These are phyloP conservation scores for Apiospora arundinis DNA, from an alignment of 2,329 filamentous ascomycete species.

Conservation along the genomic window DNA sequence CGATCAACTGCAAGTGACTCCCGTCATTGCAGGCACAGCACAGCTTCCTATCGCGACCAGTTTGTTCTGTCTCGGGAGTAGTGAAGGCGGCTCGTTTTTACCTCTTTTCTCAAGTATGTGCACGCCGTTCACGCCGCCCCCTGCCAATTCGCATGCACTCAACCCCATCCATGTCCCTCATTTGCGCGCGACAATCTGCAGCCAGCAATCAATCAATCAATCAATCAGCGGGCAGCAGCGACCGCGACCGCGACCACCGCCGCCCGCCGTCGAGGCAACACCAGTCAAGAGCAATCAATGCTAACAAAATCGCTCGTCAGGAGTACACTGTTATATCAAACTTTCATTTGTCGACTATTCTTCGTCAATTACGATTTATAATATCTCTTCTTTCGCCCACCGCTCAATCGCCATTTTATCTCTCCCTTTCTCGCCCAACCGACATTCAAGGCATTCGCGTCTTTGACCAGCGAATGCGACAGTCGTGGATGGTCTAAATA, in stretches of 20 bases:
- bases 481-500: slow-evolving; percentile 1
- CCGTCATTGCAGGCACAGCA: not conserved
- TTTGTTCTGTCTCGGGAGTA: not conserved
- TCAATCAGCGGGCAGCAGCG: not conserved
- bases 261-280: not conserved
- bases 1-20: not conserved
- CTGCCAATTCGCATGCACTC: slow-evolving; percentile 1
- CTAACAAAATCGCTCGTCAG: not conserved
- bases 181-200: not conserved
- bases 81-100: not conserved
- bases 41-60: slow-evolving; percentile 8
- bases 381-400: not conserved
- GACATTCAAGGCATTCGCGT: not conserved
- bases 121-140: not conserved
- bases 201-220: not conserved
- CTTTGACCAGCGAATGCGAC: slow-evolving; percentile 15
- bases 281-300: not conserved
- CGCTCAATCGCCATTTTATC: slow-evolving; percentile 5
- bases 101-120: not conserved
- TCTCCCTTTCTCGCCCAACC: slow-evolving; percentile 2
- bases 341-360: slow-evolving; percentile 18
- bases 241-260: slow-evolving; percentile 6
- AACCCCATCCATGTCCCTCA: slow-evolving; percentile 7
- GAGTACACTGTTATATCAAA: not conserved
- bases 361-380: slow-evolving; percentile 10